Evolutionary conservation across 768 basidiomycete genomes (phyloP).

Genomic region (Termitomyces sp.): DNA sequence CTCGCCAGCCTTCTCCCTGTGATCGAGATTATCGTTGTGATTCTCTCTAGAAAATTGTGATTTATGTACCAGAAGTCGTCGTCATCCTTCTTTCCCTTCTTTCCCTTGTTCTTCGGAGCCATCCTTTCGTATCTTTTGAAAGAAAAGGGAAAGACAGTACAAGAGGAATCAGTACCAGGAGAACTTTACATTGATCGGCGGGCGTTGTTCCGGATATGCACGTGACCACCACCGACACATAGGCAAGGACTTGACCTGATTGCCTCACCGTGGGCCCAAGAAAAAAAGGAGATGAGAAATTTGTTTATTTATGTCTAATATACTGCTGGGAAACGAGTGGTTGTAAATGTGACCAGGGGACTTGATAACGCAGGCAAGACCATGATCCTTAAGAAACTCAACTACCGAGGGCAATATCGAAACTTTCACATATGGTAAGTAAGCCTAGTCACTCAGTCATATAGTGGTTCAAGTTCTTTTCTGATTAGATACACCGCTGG

Average conservation of each 20-base stretch:
- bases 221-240: background rate
- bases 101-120: slow-evolving; percentile 69
- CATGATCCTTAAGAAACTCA: slow-evolving; percentile 72
- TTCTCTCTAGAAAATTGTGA: too few species aligned
- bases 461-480: background rate
- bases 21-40: too few species aligned
- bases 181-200: slow-evolving; percentile 3
- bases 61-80: too few species aligned
- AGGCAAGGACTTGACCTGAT: too few species aligned
- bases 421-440: slow-evolving; percentile 73
- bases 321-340: background rate
- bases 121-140: slow-evolving; percentile 19
- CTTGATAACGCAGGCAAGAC: slow-evolving; percentile 98
- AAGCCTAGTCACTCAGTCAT: background rate
- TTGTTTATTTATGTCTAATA: slow-evolving; percentile 61
- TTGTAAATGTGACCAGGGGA: slow-evolving; percentile 62
- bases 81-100: slow-evolving; percentile 73
- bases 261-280: too few species aligned
- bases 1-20: too few species aligned
- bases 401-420: slow-evolving; percentile 98
- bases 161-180: background rate
- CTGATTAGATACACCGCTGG: slow-evolving; percentile 40
- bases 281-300: too few species aligned
- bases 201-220: background rate
- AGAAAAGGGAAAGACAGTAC: too few species aligned